Evolutionary conservation across 108 stramenopile species (phyloP), one percentile per base, ranked within the genome.

Genomic region (Parietichytrium sp.): DNA sequence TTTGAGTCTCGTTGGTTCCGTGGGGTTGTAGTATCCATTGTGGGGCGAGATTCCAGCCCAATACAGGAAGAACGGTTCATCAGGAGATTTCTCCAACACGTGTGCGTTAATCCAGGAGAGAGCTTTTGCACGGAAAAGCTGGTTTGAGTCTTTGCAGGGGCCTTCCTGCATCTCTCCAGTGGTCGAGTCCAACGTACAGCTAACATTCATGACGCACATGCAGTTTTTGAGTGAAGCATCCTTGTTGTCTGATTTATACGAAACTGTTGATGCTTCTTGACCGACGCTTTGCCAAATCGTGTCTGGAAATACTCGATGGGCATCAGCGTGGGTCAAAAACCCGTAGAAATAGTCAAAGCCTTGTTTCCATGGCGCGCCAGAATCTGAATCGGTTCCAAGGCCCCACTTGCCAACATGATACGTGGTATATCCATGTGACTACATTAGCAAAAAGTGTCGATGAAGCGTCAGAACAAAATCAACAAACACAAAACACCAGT

Each of bases 271-370:
- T 2, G 36, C 36, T 45, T 8, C 10, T 0, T 23, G 23, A 6
- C 25, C 0, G 8, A 23, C 42, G 16, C 38, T n/a, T 38, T 72
- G 20, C 61, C 61, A 72, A n/a, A 72, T 10, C 38, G 23, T 45
- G 23, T 33, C 29, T 1, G 61, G 61, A 25, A 25, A 72, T 1
- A 72, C 61, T 16, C 61, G 3, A 27, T 72, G 61, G 38, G 61
- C 61, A n/a, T 72, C 61, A 0, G 6, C 61, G 20, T 72, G 61
- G 20, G 61, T 72, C 10, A 72, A 20, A 45, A 18, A 72, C 38
- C 61, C 61, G 42, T 72, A 72, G 42, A 72, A 72, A n/a, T 36
- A 25, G 42, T 72, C 61, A 27, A 72, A 45, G 42, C 61, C 61
- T 38, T 72, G 61, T 27, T 45, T 45, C 61, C 61, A 72, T 23